Base-by-base conservation (phyloP, 148 eudicot genomes). In the Spergularia bocconei region DNA sequence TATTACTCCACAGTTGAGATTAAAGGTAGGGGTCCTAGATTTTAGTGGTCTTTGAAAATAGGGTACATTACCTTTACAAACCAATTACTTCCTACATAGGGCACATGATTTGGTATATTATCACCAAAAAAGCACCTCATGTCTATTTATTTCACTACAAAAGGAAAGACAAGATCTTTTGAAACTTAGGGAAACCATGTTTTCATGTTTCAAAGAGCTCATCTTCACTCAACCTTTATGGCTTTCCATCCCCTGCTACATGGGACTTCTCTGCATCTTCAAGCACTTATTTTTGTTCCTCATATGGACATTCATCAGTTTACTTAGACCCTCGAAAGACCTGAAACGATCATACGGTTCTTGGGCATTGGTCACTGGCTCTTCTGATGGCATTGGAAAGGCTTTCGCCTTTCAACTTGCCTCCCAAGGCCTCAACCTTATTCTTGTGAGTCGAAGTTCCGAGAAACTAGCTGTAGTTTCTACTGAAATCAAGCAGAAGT, bases 311-410 rank as follows among this genome's bases (percentile, higher is more conserved):
- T 85, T 20, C 81, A 66, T 77, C 23, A 39, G 74, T 16, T 80
- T 89, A 68, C 60, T 91, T 14, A 74, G 89, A 80, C 84, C 85
- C 13, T 77, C 91, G 13, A 88, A 86, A 72, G 77, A 84, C 52
- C 88, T 93, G 52, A 82, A 75, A 13, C 16, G 6, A 47, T 64
- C 44, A 17, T 91, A 92, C 51, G 96, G 93, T 6, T 81, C 89
- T 1, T 93, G 96, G 91, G 96, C 93, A 10, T 73, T 93, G 29
- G 59, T 91, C 71, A 93, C 98, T 0, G 98, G 98, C 61, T 78
- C 96, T 9, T 85, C 96, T 7, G 96, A 91, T 17, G 98, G 98
- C 16, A 89, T 93, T 5, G 98, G 98, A 6, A 87, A 80, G 62
- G 90, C 92, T 17, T 84, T 88, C n/a, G 91, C 96, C 50, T 84